Conservation (phyloP, 2,329 filamentous ascomycete species). For the Colletotrichum paranaense region DNA sequence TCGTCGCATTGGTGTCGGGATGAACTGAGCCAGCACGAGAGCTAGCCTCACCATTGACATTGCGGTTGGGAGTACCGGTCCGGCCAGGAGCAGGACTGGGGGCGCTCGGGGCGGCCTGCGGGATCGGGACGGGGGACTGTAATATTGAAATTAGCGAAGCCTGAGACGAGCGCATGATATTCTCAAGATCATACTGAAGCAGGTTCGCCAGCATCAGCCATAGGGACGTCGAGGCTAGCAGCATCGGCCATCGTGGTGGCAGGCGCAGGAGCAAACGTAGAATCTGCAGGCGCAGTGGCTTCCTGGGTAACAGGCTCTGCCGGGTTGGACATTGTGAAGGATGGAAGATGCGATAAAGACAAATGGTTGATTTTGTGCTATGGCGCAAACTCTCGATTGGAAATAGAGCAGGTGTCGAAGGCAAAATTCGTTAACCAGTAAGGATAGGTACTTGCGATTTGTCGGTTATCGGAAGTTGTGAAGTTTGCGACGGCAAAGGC, state of each 20-base stretch:
- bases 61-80: conserved; percentile 60
- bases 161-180: too few species aligned
- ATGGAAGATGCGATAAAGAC: background rate
- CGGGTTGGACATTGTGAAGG: conserved; percentile 28
- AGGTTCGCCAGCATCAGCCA: conserved; percentile 57
- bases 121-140: conserved; percentile 53
- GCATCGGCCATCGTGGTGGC: conserved; percentile 13
- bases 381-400: background rate
- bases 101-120: conserved; percentile 43
- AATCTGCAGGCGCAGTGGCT: conserved; percentile 35
- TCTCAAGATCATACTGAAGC: conserved; percentile 48
- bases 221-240: conserved; percentile 48
- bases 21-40: conserved; percentile 69
- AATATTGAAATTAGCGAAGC: conserved; percentile 15
- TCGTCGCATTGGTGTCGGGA: conserved; percentile 61
- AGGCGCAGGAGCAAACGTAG: conserved; percentile 18
- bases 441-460: background rate
- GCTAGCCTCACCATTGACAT: conserved; percentile 46
- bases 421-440: background rate
- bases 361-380: background rate
- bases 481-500: background rate
- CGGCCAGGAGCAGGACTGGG: conserved; percentile 56
- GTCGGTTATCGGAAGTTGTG: conserved; percentile 8
- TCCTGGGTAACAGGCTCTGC: conserved; percentile 19
- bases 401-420: background rate